Percentiles rank a stretch among this genome's conserved stretches.
Conservation (phyloP, 2,329 filamentous ascomycete genomes). For the Scopulariopsis brevicaulis region DNA sequence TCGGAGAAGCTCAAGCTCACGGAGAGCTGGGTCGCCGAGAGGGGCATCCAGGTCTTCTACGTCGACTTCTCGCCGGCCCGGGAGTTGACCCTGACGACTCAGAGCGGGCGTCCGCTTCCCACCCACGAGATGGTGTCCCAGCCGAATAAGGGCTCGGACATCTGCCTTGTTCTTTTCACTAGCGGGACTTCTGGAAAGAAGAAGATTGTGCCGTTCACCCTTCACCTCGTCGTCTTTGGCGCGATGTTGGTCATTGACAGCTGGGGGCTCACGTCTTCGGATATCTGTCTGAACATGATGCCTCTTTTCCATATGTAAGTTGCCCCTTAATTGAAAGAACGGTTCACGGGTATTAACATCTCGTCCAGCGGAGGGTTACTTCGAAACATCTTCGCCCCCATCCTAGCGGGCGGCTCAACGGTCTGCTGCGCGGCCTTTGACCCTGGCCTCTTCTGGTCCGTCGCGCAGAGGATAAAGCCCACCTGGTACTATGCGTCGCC, state of each 20-base stretch:
- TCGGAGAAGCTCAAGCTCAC: conserved; percentile 24
- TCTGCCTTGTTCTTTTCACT: conserved; percentile 41
- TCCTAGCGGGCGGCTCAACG: conserved; percentile 40
- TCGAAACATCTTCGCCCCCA: conserved; percentile 41
- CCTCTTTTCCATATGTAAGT: conserved; percentile 43
- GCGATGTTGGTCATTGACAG: conserved; percentile 40
- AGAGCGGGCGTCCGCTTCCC: conserved; percentile 7
- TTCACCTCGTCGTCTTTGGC: conserved; percentile 36
- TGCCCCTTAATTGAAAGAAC: not conserved
- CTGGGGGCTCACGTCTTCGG: conserved; percentile 32
- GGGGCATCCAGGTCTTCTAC: conserved; percentile 24
- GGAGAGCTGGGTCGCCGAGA: conserved; percentile 15
- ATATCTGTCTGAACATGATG: conserved; percentile 48
- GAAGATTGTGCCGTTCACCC: conserved; percentile 42
- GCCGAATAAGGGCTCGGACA: conserved; percentile 32
- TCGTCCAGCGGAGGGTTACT: conserved; percentile 33
- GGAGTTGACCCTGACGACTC: conserved; percentile 5
- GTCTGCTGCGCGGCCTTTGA: conserved; percentile 44
- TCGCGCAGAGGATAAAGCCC: conserved; percentile 30
- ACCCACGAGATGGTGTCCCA: conserved; percentile 4
- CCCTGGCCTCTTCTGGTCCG: conserved; percentile 43
- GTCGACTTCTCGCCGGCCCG: conserved; percentile 10
- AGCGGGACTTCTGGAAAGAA: conserved; percentile 47
- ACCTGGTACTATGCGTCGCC: conserved; percentile 50
- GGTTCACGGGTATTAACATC: not conserved